Percentiles rank a stretch among this genome's conserved stretches.
Conservation (phyloP, 78 protist genomes). For the Dictyostelium purpureum region DNA sequence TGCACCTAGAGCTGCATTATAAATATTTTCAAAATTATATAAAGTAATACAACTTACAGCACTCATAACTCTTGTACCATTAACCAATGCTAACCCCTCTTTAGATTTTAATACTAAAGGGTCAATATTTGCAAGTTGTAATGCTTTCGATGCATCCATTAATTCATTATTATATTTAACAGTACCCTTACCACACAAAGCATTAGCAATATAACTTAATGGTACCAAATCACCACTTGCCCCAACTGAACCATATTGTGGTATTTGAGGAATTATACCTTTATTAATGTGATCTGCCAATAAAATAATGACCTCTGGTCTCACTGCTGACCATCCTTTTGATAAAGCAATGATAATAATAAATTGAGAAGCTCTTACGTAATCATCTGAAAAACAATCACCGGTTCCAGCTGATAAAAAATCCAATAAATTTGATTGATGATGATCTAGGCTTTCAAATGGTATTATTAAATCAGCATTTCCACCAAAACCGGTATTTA, state of each 20-base stretch:
- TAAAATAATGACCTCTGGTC: not conserved
- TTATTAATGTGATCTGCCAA: not conserved
- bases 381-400: not conserved
- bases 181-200: not conserved
- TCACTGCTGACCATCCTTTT: conserved; percentile 3
- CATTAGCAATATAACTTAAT: conserved; percentile 1
- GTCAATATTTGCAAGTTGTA: not conserved
- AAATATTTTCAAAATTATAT: not conserved
- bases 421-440: conserved; percentile 12
- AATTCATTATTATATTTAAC: not conserved
- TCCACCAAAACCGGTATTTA: conserved; percentile 20
- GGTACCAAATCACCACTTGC: conserved; percentile 23
- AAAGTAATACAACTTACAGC: not conserved
- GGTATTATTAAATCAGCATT: conserved; percentile 2
- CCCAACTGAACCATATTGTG: conserved; percentile 11
- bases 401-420: not conserved
- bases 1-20: not conserved
- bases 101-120: not conserved
- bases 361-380: conserved; percentile 5
- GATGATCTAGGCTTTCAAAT: not conserved
- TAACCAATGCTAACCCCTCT: conserved; percentile 16
- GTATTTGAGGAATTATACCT: conserved; percentile 7
- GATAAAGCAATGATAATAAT: not conserved
- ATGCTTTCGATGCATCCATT: not conserved
- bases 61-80: conserved; percentile 35